A percentile compares a stretch with the other conserved stretches of the same genome.
Evolutionary conservation across 2,329 filamentous ascomycete genomes (phyloP).

Genomic region (Drechslerella dactyloides): DNA sequence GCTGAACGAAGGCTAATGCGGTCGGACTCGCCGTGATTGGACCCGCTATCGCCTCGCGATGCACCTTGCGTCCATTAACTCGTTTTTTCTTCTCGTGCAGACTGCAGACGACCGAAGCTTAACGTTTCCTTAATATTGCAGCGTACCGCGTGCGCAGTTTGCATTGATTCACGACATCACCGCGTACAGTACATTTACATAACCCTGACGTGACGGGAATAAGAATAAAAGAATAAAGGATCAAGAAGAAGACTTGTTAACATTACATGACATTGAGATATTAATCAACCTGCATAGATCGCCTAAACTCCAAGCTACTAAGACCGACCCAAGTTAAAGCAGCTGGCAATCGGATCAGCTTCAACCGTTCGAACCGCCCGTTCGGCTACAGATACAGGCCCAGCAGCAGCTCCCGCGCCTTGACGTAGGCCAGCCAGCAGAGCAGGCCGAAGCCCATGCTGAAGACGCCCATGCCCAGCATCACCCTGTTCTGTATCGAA

Average conservation of each 20-base stretch:
- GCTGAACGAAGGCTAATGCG: neutral
- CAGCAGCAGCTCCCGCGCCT: conserved; percentile 30
- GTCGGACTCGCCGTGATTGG: conserved; percentile 2
- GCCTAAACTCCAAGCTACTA: neutral
- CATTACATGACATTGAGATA: no score
- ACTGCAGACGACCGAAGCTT: no score
- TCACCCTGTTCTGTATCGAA: conserved; percentile 48
- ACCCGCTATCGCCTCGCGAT: neutral
- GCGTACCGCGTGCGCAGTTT: no score
- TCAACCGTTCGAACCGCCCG: neutral
- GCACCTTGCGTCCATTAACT: neutral
- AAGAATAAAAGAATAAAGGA: no score
- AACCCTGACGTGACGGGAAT: no score
- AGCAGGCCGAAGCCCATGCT: conserved; percentile 41
- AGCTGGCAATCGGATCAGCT: neutral
- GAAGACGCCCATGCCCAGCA: conserved; percentile 45
- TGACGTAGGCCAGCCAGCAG: conserved; percentile 46
- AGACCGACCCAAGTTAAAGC: neutral
- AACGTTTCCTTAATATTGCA: no score
- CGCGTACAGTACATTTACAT: no score
- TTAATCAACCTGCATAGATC: no score
- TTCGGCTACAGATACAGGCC: neutral
- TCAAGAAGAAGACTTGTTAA: no score
- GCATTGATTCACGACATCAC: no score
- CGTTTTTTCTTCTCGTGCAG: no score